Evolutionary conservation across 441 rosid species (phyloP).

Genomic region (Hypseocharis bilobata): DNA sequence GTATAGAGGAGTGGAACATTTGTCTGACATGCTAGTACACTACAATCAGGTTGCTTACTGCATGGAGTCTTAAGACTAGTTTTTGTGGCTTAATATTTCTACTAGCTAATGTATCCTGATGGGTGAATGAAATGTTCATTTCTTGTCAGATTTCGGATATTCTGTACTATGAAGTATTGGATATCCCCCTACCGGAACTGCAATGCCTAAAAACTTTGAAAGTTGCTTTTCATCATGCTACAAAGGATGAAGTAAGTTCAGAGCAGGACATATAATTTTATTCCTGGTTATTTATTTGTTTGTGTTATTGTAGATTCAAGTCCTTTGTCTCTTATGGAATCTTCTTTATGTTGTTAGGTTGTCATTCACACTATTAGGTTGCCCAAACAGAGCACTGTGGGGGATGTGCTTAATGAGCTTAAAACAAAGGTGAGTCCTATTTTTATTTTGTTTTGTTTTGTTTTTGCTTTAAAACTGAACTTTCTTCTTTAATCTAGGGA

Average conservation of each 20-base stretch:
- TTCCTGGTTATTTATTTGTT: conserved; percentile 9
- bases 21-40: conserved; percentile 63
- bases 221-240: conserved; percentile 64
- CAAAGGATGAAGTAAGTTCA: conserved; percentile 58
- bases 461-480: neutral
- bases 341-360: conserved; percentile 34
- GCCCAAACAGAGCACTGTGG: conserved; percentile 66
- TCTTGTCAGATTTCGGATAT: conserved; percentile 53
- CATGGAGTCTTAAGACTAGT: conserved; percentile 13
- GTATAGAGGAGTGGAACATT: conserved; percentile 53
- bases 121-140: conserved; percentile 15
- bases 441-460: conserved; percentile 1
- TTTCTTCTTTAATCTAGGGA: neutral
- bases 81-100: conserved; percentile 2
- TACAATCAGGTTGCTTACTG: conserved; percentile 52
- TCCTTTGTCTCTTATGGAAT: conserved; percentile 15
- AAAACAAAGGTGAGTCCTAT: conserved; percentile 42
- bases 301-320: conserved; percentile 11
- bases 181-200: conserved; percentile 67
- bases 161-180: conserved; percentile 62
- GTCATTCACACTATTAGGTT: conserved; percentile 56
- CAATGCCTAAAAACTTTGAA: conserved; percentile 63
- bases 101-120: neutral
- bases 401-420: conserved; percentile 61
- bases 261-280: conserved; percentile 12